Evolutionary conservation across 1,284 basidiomycete species (phyloP), one percentile per base, ranked within the genome.

Genomic region (Tilletia walkeri): DNA sequence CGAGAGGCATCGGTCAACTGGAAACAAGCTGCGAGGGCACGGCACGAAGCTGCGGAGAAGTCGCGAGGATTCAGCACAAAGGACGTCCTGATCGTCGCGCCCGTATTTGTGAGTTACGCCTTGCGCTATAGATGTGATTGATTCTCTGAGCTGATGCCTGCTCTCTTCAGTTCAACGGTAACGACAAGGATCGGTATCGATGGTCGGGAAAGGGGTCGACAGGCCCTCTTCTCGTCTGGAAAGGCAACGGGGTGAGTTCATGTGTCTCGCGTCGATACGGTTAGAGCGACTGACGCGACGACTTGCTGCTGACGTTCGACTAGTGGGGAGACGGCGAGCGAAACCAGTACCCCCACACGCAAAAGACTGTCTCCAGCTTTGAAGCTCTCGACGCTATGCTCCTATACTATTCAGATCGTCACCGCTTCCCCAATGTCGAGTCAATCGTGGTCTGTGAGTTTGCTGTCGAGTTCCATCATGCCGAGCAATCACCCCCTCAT

Each of bases 301-400:
- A 30, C 30, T 36, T 16, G 30, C 30, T 24, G 1, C 9, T 2
- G 12, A 49, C 14, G 18, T 10, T 7, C 20, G 34, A 12, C 41
- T 34, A 77, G 76, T 77, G 76, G 76, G 75, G 74, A 9, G 76
- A 76, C 30, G 76, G 76, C 12, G 53, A 65, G 0, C 30, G 56
- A 2, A 67, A 67, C 59, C 70, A 72, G 56, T 69, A 69, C n/a
- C 70, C 70, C n/a, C n/a, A 45, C 14, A 20, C 12, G 34, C 67
- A 69, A 10, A 68, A 59, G 16, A 54, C 63, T 3, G 69, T 76
- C 5, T 76, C 75, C 2, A 73, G 71, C 0, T 77, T 77, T 50
- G 74, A 75, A 67, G 73, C 68, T 1, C 73, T 77, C 12, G 76
- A 77, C 41, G 59, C 68, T 9, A 47, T 77, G 3, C 10, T 72